Conservation (phyloP, 306 rosid species). For the Lathyrus oleraceus region DNA sequence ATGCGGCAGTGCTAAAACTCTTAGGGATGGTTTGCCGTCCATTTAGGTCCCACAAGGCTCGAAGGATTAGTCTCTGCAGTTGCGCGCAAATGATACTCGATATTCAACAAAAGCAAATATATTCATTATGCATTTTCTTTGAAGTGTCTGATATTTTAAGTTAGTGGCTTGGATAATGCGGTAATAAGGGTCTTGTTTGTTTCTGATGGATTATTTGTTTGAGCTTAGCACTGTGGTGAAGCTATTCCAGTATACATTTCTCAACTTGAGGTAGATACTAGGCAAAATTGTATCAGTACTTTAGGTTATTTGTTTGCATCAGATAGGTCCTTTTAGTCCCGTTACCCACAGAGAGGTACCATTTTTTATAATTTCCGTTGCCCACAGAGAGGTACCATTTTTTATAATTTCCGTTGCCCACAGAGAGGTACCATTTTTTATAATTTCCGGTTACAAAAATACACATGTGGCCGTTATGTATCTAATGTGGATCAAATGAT, state of each 20-base stretch:
- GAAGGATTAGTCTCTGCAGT: too few species aligned
- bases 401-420: neutral
- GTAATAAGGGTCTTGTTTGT: neutral
- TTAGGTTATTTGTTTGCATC: neutral
- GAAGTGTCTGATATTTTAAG: conserved; percentile 8
- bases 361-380: too few species aligned
- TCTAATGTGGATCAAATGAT: neutral
- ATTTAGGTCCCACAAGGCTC: too few species aligned
- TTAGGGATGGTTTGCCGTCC: too few species aligned
- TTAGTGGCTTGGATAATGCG: conserved; percentile 14
- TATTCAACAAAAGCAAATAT: too few species aligned
- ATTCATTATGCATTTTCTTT: too few species aligned
- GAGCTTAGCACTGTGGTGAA: neutral
- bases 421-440: neutral
- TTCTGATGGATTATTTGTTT: neutral
- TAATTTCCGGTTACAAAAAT: neutral
- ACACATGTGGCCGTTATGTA: neutral
- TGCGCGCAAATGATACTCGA: too few species aligned
- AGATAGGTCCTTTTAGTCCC: neutral
- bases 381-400: too few species aligned
- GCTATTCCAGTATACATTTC: neutral
- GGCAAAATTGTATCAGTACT: neutral
- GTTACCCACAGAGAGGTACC: neutral
- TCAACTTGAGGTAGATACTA: neutral
- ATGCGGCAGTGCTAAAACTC: too few species aligned